phyloP scores from a whole-genome alignment of 306 rosid genomes.

The Calophaca sinica region DNA sequence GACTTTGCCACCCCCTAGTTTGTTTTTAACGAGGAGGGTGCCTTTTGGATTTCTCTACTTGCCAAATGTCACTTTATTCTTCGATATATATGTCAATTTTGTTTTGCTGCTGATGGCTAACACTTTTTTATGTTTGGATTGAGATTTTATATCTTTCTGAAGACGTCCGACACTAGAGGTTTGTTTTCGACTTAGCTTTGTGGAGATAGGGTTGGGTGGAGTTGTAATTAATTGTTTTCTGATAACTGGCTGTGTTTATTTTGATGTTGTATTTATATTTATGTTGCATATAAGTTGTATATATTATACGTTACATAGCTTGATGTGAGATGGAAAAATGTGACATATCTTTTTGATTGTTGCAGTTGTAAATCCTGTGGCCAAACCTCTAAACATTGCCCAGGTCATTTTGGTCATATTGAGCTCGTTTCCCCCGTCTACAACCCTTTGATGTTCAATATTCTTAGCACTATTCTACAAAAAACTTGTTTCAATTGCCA shows the following conservation, averaged over 20 bases:
- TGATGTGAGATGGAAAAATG: constrained; percentile 34
- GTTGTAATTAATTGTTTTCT: neutral
- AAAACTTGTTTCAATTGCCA: constrained; percentile 71
- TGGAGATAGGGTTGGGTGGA: constrained; percentile 10
- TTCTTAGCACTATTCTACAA: constrained; percentile 61
- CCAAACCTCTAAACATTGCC: constrained; percentile 59
- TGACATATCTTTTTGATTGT: constrained; percentile 30
- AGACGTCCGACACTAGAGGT: neutral
- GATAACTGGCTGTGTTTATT: neutral
- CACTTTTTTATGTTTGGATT: neutral
- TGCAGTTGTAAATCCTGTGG: constrained; percentile 87
- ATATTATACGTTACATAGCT: too few species aligned
- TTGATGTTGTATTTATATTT: too few species aligned
- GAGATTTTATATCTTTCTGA: neutral
- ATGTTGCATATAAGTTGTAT: neutral
- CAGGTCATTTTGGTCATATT: constrained; percentile 91
- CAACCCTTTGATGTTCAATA: constrained; percentile 77
- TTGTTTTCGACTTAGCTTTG: neutral
- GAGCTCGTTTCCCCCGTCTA: constrained; percentile 73
- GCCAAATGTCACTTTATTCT: too few species aligned
- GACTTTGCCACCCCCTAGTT: too few species aligned
- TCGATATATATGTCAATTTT: too few species aligned
- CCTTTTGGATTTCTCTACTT: too few species aligned
- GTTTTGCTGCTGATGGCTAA: too few species aligned
- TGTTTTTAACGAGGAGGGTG: too few species aligned